phyloP scores from a whole-genome alignment of 75 land plant genomes.

The Cryptomeria japonica region DNA sequence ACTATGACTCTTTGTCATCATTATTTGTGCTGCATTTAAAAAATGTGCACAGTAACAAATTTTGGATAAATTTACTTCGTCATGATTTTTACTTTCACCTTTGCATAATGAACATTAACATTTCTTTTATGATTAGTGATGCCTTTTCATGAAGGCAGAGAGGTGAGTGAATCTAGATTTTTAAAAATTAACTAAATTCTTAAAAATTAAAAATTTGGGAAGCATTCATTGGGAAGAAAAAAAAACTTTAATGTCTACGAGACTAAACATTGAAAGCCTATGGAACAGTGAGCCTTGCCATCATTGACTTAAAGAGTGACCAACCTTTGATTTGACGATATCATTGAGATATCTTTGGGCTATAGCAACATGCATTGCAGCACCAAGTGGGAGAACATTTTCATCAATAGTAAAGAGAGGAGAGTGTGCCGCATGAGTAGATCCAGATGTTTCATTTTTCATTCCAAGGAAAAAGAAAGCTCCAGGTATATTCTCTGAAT shows the following conservation, averaged over 20 bases:
- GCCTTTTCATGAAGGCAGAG: background rate
- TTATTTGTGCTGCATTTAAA: background rate
- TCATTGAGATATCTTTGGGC: slow-evolving; percentile 62
- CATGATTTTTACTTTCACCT: background rate
- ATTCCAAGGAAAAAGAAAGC: slow-evolving; percentile 59
- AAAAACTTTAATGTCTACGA: too few relatives aligned
- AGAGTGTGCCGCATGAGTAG: slow-evolving; percentile 43
- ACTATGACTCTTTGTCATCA: too few relatives aligned
- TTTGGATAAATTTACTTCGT: background rate
- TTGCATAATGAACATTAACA: background rate
- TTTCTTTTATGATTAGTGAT: background rate
- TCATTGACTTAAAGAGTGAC: background rate
- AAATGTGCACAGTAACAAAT: background rate
- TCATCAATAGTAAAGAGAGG: slow-evolving; percentile 59
- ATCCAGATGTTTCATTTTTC: slow-evolving; percentile 39
- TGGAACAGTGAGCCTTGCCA: too few relatives aligned
- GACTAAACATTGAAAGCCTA: too few relatives aligned
- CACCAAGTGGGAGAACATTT: slow-evolving; percentile 72
- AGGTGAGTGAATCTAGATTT: background rate
- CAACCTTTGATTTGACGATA: background rate
- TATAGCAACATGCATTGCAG: slow-evolving; percentile 75
- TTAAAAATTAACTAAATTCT: background rate
- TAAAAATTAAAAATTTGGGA: background rate
- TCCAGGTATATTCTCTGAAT: slow-evolving; percentile 60
- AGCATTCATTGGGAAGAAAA: background rate